Evolutionary conservation across 2,329 filamentous ascomycete genomes (phyloP), one percentile per base, ranked within the genome.

Genomic region (Neofusicoccum kwambonambiense): DNA sequence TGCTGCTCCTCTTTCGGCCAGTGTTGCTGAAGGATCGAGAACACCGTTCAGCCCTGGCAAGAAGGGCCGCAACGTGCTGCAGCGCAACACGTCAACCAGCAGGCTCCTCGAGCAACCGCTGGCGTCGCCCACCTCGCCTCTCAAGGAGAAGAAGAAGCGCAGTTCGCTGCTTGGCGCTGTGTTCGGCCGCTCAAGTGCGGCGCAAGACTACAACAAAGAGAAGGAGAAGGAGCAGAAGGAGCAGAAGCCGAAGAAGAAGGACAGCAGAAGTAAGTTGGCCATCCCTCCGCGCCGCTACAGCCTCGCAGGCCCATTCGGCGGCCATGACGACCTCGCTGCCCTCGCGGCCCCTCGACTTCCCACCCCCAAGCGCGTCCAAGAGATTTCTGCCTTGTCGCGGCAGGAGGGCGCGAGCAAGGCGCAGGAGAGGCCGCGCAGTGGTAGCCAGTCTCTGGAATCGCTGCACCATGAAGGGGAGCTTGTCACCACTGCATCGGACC

Each of bases 131-230:
- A 31, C 27, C 49, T 60, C 56, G 42, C 56, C 49, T 2, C 17
- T 19, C 49, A 63, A 54, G n/a, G 50, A 42, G 7, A 54, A 52
- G 11, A 63, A 54, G 61, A 63, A 63, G 19, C 61, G 61, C 1
- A 8, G 27, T 8, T 54, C 49, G 3, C 49, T 63, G 11, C 47
- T 63, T 8, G 61, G 61, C 2, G 49, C 50, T 7, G 50, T 63
- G 15, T 63, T 63, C 22, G 49, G 61, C 15, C 61, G 50, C 6
- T 62, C 60, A 4, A 52, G 12, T 39, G 31, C 41, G 4, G 50
- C 42, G 3, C 42, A 41, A 3, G 44, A 27, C 22, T 27, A n/a
- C 12, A 39, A 60, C 17, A 15, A 45, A 3, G 56, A 60, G n/a
- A 60, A 47, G 42, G 56, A 60, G 22, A 17, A 31, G 17, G 39